Conservation (phyloP, 257 asterid species). For the Verbena officinalis region DNA sequence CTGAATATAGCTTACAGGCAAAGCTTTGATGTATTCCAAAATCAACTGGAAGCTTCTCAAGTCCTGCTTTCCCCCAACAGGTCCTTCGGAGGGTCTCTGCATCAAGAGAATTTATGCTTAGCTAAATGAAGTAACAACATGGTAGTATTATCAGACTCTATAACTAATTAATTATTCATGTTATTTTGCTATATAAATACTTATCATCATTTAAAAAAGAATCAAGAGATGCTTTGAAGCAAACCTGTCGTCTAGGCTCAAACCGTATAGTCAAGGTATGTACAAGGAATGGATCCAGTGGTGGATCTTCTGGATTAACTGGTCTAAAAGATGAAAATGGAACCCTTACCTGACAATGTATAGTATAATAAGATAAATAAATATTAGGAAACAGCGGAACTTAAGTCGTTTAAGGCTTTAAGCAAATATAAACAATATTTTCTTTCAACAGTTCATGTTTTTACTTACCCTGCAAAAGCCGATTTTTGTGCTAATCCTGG, state of each 20-base stretch:
- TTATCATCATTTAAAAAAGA: neutral
- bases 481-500: slow-evolving; percentile 89
- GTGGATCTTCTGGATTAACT: slow-evolving; percentile 89
- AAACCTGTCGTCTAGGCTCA: slow-evolving; percentile 96
- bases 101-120: slow-evolving; percentile 20
- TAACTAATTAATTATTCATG: neutral
- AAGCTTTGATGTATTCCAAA: slow-evolving; percentile 89
- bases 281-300: slow-evolving; percentile 92
- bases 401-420: no score
- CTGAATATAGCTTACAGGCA: slow-evolving; percentile 66
- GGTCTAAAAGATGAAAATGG: slow-evolving; percentile 94
- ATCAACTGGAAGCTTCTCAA: slow-evolving; percentile 92
- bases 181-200: slow-evolving; percentile 2
- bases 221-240: slow-evolving; percentile 8
- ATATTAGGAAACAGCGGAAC: neutral
- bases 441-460: slow-evolving; percentile 15
- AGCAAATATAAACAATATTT: slow-evolving; percentile 16
- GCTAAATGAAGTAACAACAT: slow-evolving; percentile 7
- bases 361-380: neutral
- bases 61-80: slow-evolving; percentile 67
- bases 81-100: slow-evolving; percentile 75
- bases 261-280: slow-evolving; percentile 92
- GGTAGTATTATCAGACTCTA: slow-evolving; percentile 12
- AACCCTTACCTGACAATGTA: slow-evolving; percentile 72
- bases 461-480: slow-evolving; percentile 95